A percentile compares a stretch with the other conserved stretches of the same genome.
Evolutionary conservation across 2,329 filamentous ascomycete genomes (phyloP).

Genomic region (Canariomyces notabilis): DNA sequence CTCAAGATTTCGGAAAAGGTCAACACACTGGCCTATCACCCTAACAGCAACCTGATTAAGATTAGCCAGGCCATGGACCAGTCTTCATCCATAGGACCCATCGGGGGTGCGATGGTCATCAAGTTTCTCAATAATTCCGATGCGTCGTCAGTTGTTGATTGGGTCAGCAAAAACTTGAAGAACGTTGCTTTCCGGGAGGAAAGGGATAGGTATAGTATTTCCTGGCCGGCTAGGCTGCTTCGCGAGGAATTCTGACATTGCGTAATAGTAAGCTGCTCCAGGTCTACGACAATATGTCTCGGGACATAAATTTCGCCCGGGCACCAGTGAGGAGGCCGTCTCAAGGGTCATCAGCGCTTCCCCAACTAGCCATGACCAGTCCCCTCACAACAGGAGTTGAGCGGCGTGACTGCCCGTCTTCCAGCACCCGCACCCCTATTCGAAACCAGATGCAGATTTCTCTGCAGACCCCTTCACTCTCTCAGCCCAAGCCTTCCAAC

Average conservation of each 20-base stretch:
- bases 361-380: background rate
- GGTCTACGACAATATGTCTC: constrained; percentile 1
- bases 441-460: constrained; percentile 13
- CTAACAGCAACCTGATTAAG: constrained; percentile 13
- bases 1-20: constrained; percentile 17
- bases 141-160: constrained; percentile 9
- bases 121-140: constrained; percentile 9
- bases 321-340: background rate
- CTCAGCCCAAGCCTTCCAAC: background rate
- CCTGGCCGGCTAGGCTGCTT: background rate
- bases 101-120: constrained; percentile 13
- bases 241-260: background rate
- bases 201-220: constrained; percentile 4
- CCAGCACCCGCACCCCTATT: constrained; percentile 4
- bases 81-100: background rate
- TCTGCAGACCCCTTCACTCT: background rate
- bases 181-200: background rate
- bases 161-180: constrained; percentile 3
- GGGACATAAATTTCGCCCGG: background rate
- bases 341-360: background rate
- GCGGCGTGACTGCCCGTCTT: background rate
- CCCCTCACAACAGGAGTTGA: background rate
- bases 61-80: constrained; percentile 14
- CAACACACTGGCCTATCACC: constrained; percentile 7
- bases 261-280: constrained; percentile 4